Conservation (phyloP, 805 yeast genomes). For the Suhomyces prunicola region DNA sequence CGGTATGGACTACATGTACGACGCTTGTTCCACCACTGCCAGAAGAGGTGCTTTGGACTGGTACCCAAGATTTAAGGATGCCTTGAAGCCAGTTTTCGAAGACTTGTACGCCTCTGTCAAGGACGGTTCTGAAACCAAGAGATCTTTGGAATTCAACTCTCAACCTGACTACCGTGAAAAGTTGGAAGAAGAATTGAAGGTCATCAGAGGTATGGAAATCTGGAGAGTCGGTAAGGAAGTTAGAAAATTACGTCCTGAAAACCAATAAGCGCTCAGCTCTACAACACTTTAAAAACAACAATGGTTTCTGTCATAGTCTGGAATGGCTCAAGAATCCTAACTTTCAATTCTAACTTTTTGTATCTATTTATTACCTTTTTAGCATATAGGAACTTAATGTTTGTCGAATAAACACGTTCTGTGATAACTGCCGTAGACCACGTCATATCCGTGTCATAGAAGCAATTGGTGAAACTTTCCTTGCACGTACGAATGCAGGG, state of each 20-base stretch:
- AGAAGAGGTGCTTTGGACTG: constrained; percentile 99
- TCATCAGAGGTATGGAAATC: constrained; percentile 97
- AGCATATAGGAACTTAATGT: constrained; percentile 35
- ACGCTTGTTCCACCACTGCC: constrained; percentile 99
- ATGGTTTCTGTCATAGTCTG: constrained; percentile 25
- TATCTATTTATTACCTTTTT: constrained; percentile 9
- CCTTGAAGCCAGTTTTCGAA: constrained; percentile 97
- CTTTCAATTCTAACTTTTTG: constrained; percentile 14
- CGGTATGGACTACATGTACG: constrained; percentile 99
- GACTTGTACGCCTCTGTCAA: constrained; percentile 92
- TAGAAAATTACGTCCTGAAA: constrained; percentile 99
- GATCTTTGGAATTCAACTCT: constrained; percentile 98
- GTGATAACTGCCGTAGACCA: neutral
- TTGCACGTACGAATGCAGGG: neutral
- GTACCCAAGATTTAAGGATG: constrained; percentile 99
- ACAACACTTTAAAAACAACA: neutral
- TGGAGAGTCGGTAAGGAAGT: constrained; percentile 99
- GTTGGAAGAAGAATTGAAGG: constrained; percentile 88
- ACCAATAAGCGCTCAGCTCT: constrained; percentile 55
- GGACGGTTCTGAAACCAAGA: constrained; percentile 96
- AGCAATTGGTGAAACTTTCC: neutral
- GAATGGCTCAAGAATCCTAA: constrained; percentile 35
- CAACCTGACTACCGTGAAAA: constrained; percentile 96
- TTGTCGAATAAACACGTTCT: constrained; percentile 45
- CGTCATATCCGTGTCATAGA: neutral